phyloP scores from a whole-genome alignment of 805 yeast species.

The Ogataea neopini region DNA sequence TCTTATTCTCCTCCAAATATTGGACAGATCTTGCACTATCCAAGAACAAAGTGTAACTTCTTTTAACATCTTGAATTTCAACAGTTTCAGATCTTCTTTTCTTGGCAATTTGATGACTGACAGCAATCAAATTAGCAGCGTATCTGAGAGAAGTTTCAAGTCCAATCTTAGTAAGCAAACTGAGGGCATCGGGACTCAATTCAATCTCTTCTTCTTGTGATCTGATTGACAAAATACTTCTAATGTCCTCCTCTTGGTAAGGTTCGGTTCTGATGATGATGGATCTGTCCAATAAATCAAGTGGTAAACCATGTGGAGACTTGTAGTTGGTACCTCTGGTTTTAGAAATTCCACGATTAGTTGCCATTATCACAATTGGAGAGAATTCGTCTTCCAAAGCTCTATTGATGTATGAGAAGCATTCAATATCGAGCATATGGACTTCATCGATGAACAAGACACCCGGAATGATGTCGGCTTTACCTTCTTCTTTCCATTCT shows the following conservation, averaged over 20 bases:
- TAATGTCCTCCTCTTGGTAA: constrained; percentile 81
- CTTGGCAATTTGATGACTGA: constrained; percentile 80
- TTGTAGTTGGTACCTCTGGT: constrained; percentile 88
- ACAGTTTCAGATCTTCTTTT: constrained; percentile 71
- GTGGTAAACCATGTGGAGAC: constrained; percentile 96
- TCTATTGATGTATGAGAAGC: constrained; percentile 90
- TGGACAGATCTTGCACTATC: constrained; percentile 82
- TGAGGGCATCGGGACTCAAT: constrained; percentile 68
- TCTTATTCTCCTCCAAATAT: constrained; percentile 52
- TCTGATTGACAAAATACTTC: constrained; percentile 78
- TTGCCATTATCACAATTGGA: constrained; percentile 93
- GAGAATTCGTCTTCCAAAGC: constrained; percentile 91
- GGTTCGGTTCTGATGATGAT: constrained; percentile 90
- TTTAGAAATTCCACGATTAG: constrained; percentile 90
- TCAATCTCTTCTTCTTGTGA: constrained; percentile 74
- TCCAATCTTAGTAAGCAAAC: constrained; percentile 72
- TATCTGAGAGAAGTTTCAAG: constrained; percentile 81
- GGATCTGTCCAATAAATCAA: constrained; percentile 89
- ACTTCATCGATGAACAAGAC: constrained; percentile 97
- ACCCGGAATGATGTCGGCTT: constrained; percentile 97
- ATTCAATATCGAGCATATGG: constrained; percentile 96
- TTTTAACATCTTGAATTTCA: constrained; percentile 71
- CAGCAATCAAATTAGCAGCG: constrained; percentile 87
- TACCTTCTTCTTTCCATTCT: constrained; percentile 96
- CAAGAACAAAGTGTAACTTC: constrained; percentile 77